Evolutionary conservation across 1,139 yeast genomes (phyloP), one percentile per base, ranked within the genome.

Genomic region (Geotrichum armillariae): DNA sequence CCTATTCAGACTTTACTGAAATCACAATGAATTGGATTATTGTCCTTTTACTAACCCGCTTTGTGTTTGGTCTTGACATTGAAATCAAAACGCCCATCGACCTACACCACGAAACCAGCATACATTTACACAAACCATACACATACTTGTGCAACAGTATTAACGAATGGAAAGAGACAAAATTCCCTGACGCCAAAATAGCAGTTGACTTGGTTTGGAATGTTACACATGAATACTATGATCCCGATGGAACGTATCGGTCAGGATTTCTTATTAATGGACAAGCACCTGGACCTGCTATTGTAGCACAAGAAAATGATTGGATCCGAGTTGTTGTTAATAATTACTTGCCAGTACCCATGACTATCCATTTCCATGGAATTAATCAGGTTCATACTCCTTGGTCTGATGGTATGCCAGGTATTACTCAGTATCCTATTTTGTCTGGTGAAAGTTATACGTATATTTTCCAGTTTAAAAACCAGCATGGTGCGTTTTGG

Each of bases 351-450:
- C 71, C 39, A 17, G 43, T 42, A 17, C 44, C 51, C 21, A 38
- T 47, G 17, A 41, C 51, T n/a, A 47, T 47, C 9, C 74, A 70
- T 50, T 70, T 67, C 50, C 74, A 70, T 52, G 74, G 74, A 1
- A 62, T 70, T 17, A 60, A 68, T 17, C 73, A 70, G 49, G 56
- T 54, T 21, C 67, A 67, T 7, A 68, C 73, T 0, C 70, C 71
- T 1, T 70, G 69, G 68, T 58, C 69, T 1, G 74, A 70, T 49
- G 73, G 74, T 12, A 70, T 66, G 11, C 66, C 73, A 12, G 73
- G 73, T 3, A 53, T 68, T 4, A 64, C 73, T 0, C 73, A 69
- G 48, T 58, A 58, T 35, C 71, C 72, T 2, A 68, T 69, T 25
- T 46, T 58, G 2, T 59, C 64, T 41, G 74, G 73, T 4, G 66